Conservation (phyloP, 352 stramenopile genomes). For the Phytophthora pistaciae region DNA sequence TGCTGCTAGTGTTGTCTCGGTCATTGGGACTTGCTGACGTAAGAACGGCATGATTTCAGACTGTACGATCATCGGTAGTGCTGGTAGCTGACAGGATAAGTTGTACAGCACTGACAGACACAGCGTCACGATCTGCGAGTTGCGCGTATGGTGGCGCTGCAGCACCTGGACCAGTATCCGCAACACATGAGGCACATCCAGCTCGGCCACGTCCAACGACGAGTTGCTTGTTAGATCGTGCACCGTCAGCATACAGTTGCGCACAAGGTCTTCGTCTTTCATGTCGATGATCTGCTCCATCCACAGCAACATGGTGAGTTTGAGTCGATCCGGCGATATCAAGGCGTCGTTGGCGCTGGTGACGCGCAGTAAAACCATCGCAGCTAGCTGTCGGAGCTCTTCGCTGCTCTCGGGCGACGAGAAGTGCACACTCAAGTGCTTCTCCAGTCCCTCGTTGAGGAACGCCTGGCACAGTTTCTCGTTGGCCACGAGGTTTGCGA, state of each 20-base stretch:
- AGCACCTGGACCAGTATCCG: constrained; percentile 75
- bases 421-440: constrained; percentile 69
- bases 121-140: constrained; percentile 64
- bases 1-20: constrained; percentile 17
- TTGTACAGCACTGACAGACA: constrained; percentile 85
- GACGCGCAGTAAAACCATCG: constrained; percentile 77
- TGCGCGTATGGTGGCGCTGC: constrained; percentile 56
- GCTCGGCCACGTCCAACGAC: constrained; percentile 57
- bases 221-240: constrained; percentile 74
- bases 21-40: constrained; percentile 47
- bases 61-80: constrained; percentile 57
- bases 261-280: constrained; percentile 74
- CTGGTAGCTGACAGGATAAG: constrained; percentile 62
- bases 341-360: constrained; percentile 78
- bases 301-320: constrained; percentile 72
- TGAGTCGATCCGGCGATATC: constrained; percentile 71
- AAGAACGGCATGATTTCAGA: constrained; percentile 70
- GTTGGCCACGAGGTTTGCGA: constrained; percentile 80
- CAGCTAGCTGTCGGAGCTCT: constrained; percentile 69
- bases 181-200: constrained; percentile 73
- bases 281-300: constrained; percentile 87
- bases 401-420: constrained; percentile 48
- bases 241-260: constrained; percentile 82
- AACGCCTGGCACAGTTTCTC: constrained; percentile 82
- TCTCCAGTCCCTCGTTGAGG: constrained; percentile 77